A percentile compares a stretch with the other conserved stretches of the same genome.
Evolutionary conservation across 2,329 filamentous ascomycete species (phyloP).

Genomic region (Colletotrichum theobromicola): DNA sequence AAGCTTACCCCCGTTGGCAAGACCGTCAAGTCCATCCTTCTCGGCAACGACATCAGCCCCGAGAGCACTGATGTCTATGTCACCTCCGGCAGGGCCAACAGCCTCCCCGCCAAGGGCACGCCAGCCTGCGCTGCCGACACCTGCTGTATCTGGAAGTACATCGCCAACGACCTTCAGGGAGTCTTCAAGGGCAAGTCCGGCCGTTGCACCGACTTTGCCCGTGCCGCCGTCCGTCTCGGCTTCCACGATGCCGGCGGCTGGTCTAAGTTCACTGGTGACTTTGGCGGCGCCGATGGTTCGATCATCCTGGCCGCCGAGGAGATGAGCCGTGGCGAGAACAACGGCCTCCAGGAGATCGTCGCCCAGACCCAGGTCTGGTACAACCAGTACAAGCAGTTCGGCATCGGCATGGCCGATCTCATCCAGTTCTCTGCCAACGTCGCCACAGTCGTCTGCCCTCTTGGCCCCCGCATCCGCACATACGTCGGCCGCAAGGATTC

Average conservation of each 20-base stretch:
- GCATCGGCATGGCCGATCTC: conserved; percentile 57
- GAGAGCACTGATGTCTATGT: conserved; percentile 26
- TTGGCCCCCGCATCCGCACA: conserved; percentile 52
- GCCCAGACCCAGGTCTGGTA: conserved; percentile 42
- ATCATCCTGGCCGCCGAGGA: conserved; percentile 45
- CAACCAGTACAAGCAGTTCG: conserved; percentile 37
- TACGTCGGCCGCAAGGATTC: conserved; percentile 57
- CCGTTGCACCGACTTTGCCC: conserved; percentile 47
- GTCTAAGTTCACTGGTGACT: conserved; percentile 36
- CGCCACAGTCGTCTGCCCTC: conserved; percentile 51
- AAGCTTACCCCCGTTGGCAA: conserved; percentile 38
- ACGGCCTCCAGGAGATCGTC: conserved; percentile 51
- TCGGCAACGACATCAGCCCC: conserved; percentile 29
- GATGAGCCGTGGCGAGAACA: conserved; percentile 44
- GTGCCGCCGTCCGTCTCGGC: conserved; percentile 49
- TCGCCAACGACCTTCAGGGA: conserved; percentile 41
- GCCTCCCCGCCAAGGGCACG: conserved; percentile 27
- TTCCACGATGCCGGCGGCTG: conserved; percentile 54
- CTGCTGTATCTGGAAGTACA: conserved; percentile 50
- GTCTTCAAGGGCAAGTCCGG: conserved; percentile 40
- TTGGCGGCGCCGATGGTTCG: conserved; percentile 51
- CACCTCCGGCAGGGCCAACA: neutral
- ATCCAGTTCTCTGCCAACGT: conserved; percentile 57
- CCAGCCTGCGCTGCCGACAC: conserved; percentile 39
- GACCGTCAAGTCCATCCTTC: conserved; percentile 42